Percentiles rank a stretch among this genome's conserved stretches.
phyloP scores from a whole-genome alignment of 352 stramenopile species.

The Globisporangium middletonii region DNA sequence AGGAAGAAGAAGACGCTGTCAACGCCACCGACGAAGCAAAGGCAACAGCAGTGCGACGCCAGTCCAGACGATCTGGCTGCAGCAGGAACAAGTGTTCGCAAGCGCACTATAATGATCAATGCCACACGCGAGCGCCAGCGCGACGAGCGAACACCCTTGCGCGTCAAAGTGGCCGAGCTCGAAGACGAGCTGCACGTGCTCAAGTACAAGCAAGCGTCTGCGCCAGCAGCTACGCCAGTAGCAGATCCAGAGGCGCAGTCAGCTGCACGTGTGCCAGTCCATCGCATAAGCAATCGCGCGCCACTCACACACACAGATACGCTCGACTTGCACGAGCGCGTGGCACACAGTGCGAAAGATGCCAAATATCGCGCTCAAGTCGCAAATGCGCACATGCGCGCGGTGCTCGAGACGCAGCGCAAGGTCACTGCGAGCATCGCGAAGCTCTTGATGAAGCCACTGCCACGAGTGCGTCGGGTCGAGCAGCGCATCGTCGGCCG shows the following conservation, averaged over 20 bases:
- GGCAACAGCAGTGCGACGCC: background rate
- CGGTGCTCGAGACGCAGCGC: constrained; percentile 34
- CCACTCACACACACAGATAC: constrained; percentile 13
- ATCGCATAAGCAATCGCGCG: background rate
- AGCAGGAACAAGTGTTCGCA: background rate
- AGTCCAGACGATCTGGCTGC: background rate
- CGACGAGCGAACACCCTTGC: constrained; percentile 32
- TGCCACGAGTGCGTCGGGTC: background rate
- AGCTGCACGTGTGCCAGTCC: too few species aligned
- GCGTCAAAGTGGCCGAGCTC: constrained; percentile 34
- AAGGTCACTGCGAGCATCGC: constrained; percentile 43
- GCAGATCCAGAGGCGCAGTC: background rate
- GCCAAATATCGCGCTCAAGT: constrained; percentile 50
- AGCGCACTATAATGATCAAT: constrained; percentile 12
- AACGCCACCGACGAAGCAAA: background rate
- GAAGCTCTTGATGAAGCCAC: constrained; percentile 34
- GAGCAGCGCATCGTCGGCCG: too few species aligned
- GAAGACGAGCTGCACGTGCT: constrained; percentile 1
- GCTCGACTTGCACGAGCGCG: constrained; percentile 25
- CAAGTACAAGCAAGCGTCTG: background rate
- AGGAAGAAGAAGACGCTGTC: too few species aligned
- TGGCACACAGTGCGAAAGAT: constrained; percentile 50
- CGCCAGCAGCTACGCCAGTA: background rate
- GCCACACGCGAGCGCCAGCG: constrained; percentile 42
- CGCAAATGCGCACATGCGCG: constrained; percentile 48